phyloP scores from a whole-genome alignment of 2,329 filamentous ascomycete species.

The Cladorrhinum sp. region DNA sequence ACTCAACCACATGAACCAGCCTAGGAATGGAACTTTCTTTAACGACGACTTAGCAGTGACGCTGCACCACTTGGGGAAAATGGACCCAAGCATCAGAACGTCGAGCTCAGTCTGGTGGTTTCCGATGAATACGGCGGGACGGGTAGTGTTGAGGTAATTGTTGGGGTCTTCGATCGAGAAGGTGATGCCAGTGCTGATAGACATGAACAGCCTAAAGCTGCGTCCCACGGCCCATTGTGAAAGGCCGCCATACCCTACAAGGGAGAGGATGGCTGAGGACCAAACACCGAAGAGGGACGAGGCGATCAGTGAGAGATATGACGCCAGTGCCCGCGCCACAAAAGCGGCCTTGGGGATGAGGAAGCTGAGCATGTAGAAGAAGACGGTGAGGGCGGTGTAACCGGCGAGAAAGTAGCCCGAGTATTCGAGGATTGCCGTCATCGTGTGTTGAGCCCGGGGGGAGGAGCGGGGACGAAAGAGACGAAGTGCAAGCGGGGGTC shows the following conservation, averaged over 20 bases:
- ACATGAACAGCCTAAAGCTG: slow-evolving; percentile 77
- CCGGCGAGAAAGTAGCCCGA: slow-evolving; percentile 48
- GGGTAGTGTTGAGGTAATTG: slow-evolving; percentile 58
- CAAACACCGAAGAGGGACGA: slow-evolving; percentile 71
- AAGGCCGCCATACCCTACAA: slow-evolving; percentile 69
- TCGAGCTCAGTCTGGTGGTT: slow-evolving; percentile 98
- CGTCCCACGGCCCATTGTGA: slow-evolving; percentile 83
- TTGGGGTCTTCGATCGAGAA: slow-evolving; percentile 72
- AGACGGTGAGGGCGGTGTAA: slow-evolving; percentile 50
- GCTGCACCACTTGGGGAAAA: slow-evolving; percentile 89
- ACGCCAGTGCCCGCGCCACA: slow-evolving; percentile 64
- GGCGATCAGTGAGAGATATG: slow-evolving; percentile 60
- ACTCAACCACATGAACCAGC: slow-evolving; percentile 89
- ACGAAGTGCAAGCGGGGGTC: slow-evolving; percentile 1
- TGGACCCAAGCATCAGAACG: slow-evolving; percentile 81
- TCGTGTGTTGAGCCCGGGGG: slow-evolving; percentile 21
- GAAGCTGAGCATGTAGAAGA: slow-evolving; percentile 62
- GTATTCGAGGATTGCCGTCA: slow-evolving; percentile 38
- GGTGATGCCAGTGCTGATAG: slow-evolving; percentile 68
- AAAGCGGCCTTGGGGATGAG: slow-evolving; percentile 61
- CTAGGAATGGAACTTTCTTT: slow-evolving; percentile 76
- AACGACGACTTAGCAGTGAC: slow-evolving; percentile 89
- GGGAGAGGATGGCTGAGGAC: slow-evolving; percentile 67
- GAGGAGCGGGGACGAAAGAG: neutral
- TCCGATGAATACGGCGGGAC: slow-evolving; percentile 86